Base-by-base conservation (phyloP, 441 rosid genomes). In the Populus hybrid region DNA sequence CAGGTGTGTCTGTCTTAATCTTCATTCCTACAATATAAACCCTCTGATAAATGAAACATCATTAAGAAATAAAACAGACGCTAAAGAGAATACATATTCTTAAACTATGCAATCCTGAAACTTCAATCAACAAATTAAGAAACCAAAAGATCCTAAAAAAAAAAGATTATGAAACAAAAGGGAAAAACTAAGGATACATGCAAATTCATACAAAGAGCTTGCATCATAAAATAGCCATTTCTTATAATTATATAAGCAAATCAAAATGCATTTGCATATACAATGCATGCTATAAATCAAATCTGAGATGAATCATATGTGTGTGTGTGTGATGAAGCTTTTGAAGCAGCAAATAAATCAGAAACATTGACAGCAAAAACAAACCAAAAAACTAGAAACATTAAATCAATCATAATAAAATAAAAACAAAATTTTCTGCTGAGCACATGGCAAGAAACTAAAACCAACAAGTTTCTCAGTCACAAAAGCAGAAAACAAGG, bases 11-110 rank as follows among this genome's bases (percentile, higher is more conserved):
- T n/a, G n/a, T n/a, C n/a, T n/a, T n/a, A n/a, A n/a, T n/a, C n/a
- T n/a, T n/a, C n/a, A n/a, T n/a, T n/a, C n/a, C n/a, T n/a, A n/a
- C n/a, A n/a, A n/a, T n/a, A n/a, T n/a, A n/a, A n/a, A n/a, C n/a
- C n/a, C n/a, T n/a, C n/a, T n/a, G n/a, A 28, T 72, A 45, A 81
- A 40, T 67, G 74, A 71, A 74, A 40, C 67, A 65, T 42, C 26
- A 69, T 1, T 9, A 36, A 35, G 68, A 31, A 79, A 18, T 8
- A 16, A 81, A 45, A 26, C 36, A 68, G 36, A 29, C 0, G 20
- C 12, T 56, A 23, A 79, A 64, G 24, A 56, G 12, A 6, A 75
- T 2, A 20, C 18, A 59, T 16, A 33, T 6, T 36, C 4, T 59
- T 29, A 33, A 36, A 42, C 67, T 42, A 56, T 24, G 23, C 16